Evolutionary conservation across 176 grass and related monocot species (phyloP).

Genomic region (Phragmites australis): DNA sequence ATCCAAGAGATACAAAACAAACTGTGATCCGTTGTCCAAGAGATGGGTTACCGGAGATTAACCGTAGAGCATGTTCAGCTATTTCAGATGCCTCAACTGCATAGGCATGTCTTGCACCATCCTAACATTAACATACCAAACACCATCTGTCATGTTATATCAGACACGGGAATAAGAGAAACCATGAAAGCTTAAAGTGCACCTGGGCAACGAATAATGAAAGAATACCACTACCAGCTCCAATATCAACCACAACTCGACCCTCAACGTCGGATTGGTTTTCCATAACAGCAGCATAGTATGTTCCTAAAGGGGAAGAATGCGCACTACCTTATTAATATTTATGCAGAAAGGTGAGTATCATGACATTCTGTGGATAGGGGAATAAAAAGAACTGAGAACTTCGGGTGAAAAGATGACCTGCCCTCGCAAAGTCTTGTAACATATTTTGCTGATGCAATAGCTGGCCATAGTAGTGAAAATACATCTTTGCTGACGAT

Average conservation of each 20-base stretch:
- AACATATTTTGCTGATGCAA: slow-evolving; percentile 99
- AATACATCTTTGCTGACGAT: slow-evolving; percentile 98
- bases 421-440: slow-evolving; percentile 99
- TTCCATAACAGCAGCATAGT: slow-evolving; percentile 98
- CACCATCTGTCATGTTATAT: slow-evolving; percentile 11
- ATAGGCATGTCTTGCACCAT: slow-evolving; percentile 97
- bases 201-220: slow-evolving; percentile 99
- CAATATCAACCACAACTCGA: slow-evolving; percentile 96
- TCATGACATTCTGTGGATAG: not conserved
- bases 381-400: slow-evolving; percentile 21
- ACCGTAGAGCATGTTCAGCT: slow-evolving; percentile 82
- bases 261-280: slow-evolving; percentile 87
- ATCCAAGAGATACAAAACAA: slow-evolving; percentile 49
- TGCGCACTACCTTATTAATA: not conserved
- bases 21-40: slow-evolving; percentile 93
- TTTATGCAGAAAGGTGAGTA: not conserved
- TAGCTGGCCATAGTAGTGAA: slow-evolving; percentile 97
- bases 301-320: slow-evolving; percentile 72
- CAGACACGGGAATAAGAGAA: not conserved
- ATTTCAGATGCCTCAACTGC: slow-evolving; percentile 99
- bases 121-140: slow-evolving; percentile 53
- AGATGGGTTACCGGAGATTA: slow-evolving; percentile 90
- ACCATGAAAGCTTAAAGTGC: slow-evolving; percentile 15
- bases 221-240: slow-evolving; percentile 98
- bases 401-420: slow-evolving; percentile 34